These are phyloP conservation scores for Mikania micrantha DNA, from an alignment of 129 eudicot genomes.

Conservation along the genomic window DNA sequence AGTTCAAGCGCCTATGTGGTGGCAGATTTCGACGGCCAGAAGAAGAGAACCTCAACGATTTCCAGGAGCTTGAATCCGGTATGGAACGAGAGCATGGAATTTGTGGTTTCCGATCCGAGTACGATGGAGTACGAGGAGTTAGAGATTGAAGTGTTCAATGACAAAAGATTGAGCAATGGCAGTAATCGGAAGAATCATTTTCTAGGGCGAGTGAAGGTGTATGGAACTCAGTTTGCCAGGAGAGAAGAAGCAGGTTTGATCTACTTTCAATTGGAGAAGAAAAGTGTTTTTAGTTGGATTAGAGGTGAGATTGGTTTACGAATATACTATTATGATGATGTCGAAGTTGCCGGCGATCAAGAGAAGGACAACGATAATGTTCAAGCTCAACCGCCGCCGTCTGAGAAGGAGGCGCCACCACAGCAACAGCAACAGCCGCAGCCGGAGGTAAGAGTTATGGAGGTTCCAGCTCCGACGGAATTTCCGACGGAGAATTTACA, in stretches of 20 bases:
- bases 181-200: slow-evolving; percentile 79
- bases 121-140: slow-evolving; percentile 84
- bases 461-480: slow-evolving; percentile 51
- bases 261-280: slow-evolving; percentile 78
- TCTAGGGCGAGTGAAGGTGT: slow-evolving; percentile 80
- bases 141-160: slow-evolving; percentile 75
- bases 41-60: slow-evolving; percentile 59
- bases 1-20: slow-evolving; percentile 95
- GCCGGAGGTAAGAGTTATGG: slow-evolving; percentile 38
- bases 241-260: slow-evolving; percentile 85
- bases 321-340: slow-evolving; percentile 76
- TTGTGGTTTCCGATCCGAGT: slow-evolving; percentile 65
- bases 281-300: slow-evolving; percentile 97
- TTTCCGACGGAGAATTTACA: slow-evolving; percentile 36
- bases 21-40: slow-evolving; percentile 90
- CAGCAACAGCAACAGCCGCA: slow-evolving; percentile 12
- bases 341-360: slow-evolving; percentile 22
- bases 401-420: slow-evolving; percentile 16
- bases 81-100: slow-evolving; percentile 82
- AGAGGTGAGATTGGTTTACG: slow-evolving; percentile 81
- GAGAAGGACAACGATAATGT: slow-evolving; percentile 13
- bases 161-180: slow-evolving; percentile 67
- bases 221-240: slow-evolving; percentile 72
- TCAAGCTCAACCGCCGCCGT: slow-evolving; percentile 28
- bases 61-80: slow-evolving; percentile 64